Conservation (phyloP, 306 rosid genomes). For the Pyrus bretschneideri region DNA sequence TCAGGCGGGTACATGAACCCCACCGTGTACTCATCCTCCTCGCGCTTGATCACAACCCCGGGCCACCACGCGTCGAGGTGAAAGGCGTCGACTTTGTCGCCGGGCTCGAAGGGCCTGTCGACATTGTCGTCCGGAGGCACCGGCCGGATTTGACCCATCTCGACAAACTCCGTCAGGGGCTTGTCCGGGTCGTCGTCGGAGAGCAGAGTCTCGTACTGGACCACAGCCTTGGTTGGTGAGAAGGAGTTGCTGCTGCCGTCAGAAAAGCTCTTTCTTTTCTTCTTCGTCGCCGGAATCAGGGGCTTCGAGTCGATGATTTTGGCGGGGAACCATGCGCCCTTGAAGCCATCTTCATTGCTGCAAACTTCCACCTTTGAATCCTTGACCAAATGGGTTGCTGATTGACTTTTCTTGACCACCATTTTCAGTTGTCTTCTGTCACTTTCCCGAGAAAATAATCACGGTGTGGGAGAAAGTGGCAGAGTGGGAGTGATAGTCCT, state of each 20-base stretch:
- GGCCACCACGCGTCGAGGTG: slow-evolving; percentile 5
- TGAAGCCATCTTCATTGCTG: not conserved
- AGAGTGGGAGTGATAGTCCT: too few species aligned
- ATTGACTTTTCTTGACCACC: not conserved
- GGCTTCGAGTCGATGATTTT: not conserved
- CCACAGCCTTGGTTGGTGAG: not conserved
- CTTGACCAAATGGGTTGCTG: not conserved
- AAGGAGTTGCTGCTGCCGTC: not conserved
- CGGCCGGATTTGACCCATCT: not conserved
- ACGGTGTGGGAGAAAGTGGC: not conserved
- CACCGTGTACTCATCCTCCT: not conserved
- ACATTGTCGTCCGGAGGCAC: not conserved
- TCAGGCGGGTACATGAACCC: slow-evolving; percentile 18
- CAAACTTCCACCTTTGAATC: not conserved
- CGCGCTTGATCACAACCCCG: slow-evolving; percentile 6
- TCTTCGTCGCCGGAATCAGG: not conserved
- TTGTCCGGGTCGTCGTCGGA: not conserved
- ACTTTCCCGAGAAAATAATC: not conserved
- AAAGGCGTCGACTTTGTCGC: slow-evolving; percentile 13
- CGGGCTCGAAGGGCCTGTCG: not conserved
- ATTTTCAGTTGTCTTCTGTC: not conserved
- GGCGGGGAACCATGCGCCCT: not conserved
- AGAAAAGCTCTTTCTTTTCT: not conserved
- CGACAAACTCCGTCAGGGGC: not conserved
- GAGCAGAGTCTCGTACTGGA: slow-evolving; percentile 3